These are phyloP conservation scores for Luffa acutangula DNA, from an alignment of 306 rosid genomes.

Conservation along the genomic window DNA sequence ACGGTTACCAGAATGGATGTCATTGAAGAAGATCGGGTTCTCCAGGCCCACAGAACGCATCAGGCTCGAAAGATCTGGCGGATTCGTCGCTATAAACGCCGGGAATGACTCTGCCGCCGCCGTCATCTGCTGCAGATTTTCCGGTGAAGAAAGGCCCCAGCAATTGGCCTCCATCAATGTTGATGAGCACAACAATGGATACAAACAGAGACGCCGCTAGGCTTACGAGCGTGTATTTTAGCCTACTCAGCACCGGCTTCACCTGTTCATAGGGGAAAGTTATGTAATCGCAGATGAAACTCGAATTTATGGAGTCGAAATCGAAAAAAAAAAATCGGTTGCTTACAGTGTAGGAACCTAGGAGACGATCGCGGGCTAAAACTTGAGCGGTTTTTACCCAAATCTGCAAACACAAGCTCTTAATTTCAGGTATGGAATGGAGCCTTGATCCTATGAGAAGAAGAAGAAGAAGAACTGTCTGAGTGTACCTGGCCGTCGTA, in stretches of 20 bases:
- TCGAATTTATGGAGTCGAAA: neutral
- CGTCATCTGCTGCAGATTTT: constrained; percentile 24
- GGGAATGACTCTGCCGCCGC: constrained; percentile 43
- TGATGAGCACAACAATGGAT: constrained; percentile 37
- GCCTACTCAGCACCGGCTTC: constrained; percentile 75
- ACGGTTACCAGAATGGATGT: neutral
- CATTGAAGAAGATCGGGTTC: constrained; percentile 46
- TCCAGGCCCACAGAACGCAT: constrained; percentile 60
- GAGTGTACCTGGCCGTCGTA: constrained; percentile 79
- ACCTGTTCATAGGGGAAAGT: constrained; percentile 33
- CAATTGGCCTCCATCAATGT: constrained; percentile 45
- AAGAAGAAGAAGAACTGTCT: neutral
- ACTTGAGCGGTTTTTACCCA: constrained; percentile 93
- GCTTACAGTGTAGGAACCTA: constrained; percentile 88
- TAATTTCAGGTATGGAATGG: neutral
- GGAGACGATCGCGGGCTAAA: constrained; percentile 87
- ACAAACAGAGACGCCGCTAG: constrained; percentile 46
- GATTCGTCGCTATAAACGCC: constrained; percentile 85
- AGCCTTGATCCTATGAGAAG: neutral
- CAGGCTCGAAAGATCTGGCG: constrained; percentile 90
- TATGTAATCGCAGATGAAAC: neutral
- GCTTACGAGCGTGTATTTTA: constrained; percentile 55
- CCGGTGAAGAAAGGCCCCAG: constrained; percentile 4
- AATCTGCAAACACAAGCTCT: constrained; percentile 33
- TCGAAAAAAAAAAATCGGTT: neutral